These are phyloP conservation scores for Fabrea salina DNA, from an alignment of 169 alveolate genomes.

Conservation along the genomic window DNA sequence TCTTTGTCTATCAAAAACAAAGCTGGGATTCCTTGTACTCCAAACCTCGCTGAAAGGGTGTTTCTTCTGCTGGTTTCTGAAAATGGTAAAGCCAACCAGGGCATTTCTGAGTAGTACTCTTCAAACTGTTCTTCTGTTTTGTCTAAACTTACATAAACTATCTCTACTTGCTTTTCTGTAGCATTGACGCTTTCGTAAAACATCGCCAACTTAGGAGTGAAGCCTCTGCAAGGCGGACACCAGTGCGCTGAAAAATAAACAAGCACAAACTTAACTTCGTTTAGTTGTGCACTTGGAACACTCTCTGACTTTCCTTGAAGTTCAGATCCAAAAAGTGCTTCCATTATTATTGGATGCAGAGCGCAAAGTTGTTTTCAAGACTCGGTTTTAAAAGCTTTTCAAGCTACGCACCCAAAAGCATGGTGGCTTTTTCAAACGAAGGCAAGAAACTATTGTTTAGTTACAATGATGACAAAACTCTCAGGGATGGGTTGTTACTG, in stretches of 20 bases:
- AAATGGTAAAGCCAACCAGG: conserved; percentile 64
- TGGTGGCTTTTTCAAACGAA: too few relatives aligned
- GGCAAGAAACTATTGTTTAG: too few relatives aligned
- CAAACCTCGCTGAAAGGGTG: background rate
- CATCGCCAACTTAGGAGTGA: conserved; percentile 18
- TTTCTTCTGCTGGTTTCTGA: conserved; percentile 33
- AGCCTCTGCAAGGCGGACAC: conserved; percentile 36
- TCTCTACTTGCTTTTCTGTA: conserved; percentile 40
- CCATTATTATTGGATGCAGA: conserved; percentile 21
- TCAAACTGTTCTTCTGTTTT: conserved; percentile 56
- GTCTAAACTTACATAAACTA: conserved; percentile 53
- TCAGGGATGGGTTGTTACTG: too few relatives aligned
- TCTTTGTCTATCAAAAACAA: background rate
- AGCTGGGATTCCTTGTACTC: background rate
- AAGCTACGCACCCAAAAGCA: too few relatives aligned
- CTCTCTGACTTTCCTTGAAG: background rate
- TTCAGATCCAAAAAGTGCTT: background rate
- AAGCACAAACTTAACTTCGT: background rate
- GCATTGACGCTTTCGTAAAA: conserved; percentile 29
- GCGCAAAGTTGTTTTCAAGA: too few relatives aligned
- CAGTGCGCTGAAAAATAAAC: conserved; percentile 6
- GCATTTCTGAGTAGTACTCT: conserved; percentile 63
- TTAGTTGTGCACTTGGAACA: background rate
- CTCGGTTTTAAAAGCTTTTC: too few relatives aligned
- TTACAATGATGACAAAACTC: too few relatives aligned